Base-by-base conservation (phyloP, 148 eudicot genomes). In the Camellia japonica region DNA sequence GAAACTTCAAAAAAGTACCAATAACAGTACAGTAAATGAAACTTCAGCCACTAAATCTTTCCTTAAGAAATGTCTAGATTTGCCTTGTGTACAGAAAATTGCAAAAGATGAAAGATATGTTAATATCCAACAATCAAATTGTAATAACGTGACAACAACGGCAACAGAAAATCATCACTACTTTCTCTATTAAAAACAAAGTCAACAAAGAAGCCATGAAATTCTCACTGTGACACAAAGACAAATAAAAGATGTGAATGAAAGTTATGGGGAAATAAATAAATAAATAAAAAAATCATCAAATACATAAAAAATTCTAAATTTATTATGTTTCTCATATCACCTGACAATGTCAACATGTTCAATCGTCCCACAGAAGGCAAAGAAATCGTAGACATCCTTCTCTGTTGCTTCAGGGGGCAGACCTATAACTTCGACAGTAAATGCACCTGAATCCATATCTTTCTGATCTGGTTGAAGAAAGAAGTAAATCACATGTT, bases 291-390 rank as follows among this genome's bases (percentile, higher is more conserved):
- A n/a, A 23, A 23, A 23, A 56, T 7, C 51, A 67, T 54, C 23
- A 76, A 62, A 76, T 41, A 71, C 13, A 3, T 51, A 47, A 46
- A 10, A 56, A 56, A 70, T 13, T 47, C n/a, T 8, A 18, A 49
- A 5, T 15, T 14, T 68, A 5, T 47, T 52, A 71, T 0, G 56
- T 7, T n/a, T 70, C 69, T 78, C 13, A 77, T 19, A 68, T 15
- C 47, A 84, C 86, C 89, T 86, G 77, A 84, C 77, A 73, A 86
- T 76, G 19, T 86, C 87, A 4, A 86, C 81, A 79, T 86, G 86
- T 44, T 86, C 89, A 68, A 86, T 82, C 49, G 77, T 71, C 63
- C 89, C 87, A 77, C 89, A 86, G 68, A 81, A 77, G 56, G 86
- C 80, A 60, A 86, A 84, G 66, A 84, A 86, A 51, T 86, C 87